Base-by-base conservation (phyloP, 495 filamentous ascomycete genomes). In the Penicillium lagena region DNA sequence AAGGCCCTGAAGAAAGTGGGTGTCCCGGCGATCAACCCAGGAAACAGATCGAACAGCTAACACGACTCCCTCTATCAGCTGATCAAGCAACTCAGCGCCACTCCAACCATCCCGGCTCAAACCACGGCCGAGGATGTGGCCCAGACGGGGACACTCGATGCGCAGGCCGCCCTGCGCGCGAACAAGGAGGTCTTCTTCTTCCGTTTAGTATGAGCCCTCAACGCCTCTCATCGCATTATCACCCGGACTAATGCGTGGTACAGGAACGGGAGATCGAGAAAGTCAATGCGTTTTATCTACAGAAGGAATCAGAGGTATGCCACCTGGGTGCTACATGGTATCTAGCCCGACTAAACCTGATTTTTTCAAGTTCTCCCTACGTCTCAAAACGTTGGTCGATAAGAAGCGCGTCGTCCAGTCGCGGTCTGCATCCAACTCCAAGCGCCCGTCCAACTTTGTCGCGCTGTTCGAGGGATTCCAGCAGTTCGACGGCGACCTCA, bases 111-210 rank as follows among this genome's bases (percentile, higher is more conserved):
- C 45, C 82, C 75, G 39, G 78, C 87, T 11, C 86, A 86, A 61
- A 83, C 82, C 71, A 82, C 81, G 34, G 56, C 70, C 40, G 58
- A 60, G 41, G 72, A 66, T 51, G 69, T 71, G 30, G 54, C 65
- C 35, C 60, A 64, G 45, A 67, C 74, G 57, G 55, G 59, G 43
- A 64, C 72, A 38, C 31, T 53, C 30, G 89, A 96, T 64, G 78
- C 90, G n/a, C 90, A 94, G 67, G 80, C 82, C 28, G 79, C 89
- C n/a, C 74, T 97, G 35, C 94, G 96, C 64, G 93, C 93, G 35
- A 98, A 98, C 66, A 96, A 88, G 70, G 93, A 90, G 32, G 94
- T 90, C 12, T 98, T 98, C 72, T 98, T 98, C 76, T 97, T 98
- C 65, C 86, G 90, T 59, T 71, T 98, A 68, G 90, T 96, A 76